Percentiles rank a stretch among this genome's conserved stretches.
These are phyloP conservation scores for Drechslerella coelobrocha DNA, from an alignment of 2,329 filamentous ascomycete species.

Conservation along the genomic window DNA sequence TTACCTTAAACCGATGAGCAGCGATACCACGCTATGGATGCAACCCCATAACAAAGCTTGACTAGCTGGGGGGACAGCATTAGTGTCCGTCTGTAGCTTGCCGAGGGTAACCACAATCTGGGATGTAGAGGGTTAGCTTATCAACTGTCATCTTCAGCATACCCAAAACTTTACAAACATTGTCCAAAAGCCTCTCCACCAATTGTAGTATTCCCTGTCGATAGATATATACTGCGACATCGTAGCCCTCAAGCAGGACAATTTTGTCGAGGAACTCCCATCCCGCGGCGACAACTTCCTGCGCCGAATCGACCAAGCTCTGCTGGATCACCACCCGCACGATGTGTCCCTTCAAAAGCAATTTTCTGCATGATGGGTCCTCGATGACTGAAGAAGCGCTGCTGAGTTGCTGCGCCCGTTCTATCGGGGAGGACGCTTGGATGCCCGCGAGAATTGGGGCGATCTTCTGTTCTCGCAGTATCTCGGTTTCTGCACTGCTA, in stretches of 20 bases:
- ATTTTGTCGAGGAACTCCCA: conserved; percentile 71
- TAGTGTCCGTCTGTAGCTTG: conserved; percentile 59
- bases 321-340: conserved; percentile 70
- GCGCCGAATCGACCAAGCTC: conserved; percentile 68
- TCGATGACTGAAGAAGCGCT: conserved; percentile 67
- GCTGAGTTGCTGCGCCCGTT: conserved; percentile 66
- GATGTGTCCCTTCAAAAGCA: conserved; percentile 71
- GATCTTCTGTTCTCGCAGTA: conserved; percentile 68
- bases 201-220: conserved; percentile 67
- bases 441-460: conserved; percentile 69
- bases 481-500: conserved; percentile 38
- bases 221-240: conserved; percentile 72
- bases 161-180: conserved; percentile 58
- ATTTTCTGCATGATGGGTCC: conserved; percentile 68
- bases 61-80: conserved; percentile 64
- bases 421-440: conserved; percentile 66
- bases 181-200: conserved; percentile 62
- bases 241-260: conserved; percentile 69
- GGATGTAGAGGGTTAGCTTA: background rate
- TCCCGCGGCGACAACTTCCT: conserved; percentile 71
- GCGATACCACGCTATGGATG: conserved; percentile 59
- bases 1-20: conserved; percentile 32
- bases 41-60: conserved; percentile 63
- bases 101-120: conserved; percentile 29
- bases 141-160: background rate